phyloP scores from a whole-genome alignment of 2,329 filamentous ascomycete genomes.

The Pseudogymnoascus sp. region DNA sequence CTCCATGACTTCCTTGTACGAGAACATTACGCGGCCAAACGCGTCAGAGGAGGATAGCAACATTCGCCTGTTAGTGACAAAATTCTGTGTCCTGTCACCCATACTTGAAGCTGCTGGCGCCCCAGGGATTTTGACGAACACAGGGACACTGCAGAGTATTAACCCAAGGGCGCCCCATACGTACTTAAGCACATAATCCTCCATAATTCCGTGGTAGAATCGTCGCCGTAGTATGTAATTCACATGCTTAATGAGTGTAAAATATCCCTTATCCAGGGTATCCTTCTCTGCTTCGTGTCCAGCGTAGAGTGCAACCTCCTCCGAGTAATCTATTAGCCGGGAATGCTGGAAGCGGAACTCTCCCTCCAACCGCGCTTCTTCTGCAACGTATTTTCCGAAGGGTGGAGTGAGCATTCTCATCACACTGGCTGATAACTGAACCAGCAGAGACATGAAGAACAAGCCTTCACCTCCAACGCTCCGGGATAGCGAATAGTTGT shows the following conservation, averaged over 20 bases:
- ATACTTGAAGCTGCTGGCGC: constrained; percentile 46
- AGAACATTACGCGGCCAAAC: constrained; percentile 94
- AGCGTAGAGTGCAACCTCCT: constrained; percentile 86
- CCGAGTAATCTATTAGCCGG: constrained; percentile 87
- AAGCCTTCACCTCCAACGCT: constrained; percentile 95
- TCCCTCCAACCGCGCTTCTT: constrained; percentile 87
- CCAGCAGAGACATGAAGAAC: constrained; percentile 88
- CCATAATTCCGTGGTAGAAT: constrained; percentile 98
- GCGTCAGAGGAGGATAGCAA: constrained; percentile 89
- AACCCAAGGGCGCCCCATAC: constrained; percentile 95
- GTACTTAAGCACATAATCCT: constrained; percentile 99
- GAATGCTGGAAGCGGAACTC: constrained; percentile 96
- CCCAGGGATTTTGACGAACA: constrained; percentile 88
- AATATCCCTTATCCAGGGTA: constrained; percentile 94
- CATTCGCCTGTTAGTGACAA: constrained; percentile 90
- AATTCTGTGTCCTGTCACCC: constrained; percentile 65
- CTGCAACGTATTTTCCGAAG: constrained; percentile 94
- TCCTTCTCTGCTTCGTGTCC: constrained; percentile 95
- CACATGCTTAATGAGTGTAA: constrained; percentile 97
- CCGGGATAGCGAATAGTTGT: constrained; percentile 87
- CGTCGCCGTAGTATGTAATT: constrained; percentile 83
- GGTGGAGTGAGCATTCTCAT: constrained; percentile 94
- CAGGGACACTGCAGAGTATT: constrained; percentile 84
- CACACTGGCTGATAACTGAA: constrained; percentile 80
- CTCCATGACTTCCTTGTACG: constrained; percentile 94